Percentiles rank a stretch among this genome's conserved stretches.
Conservation (phyloP, 495 filamentous ascomycete species). For the Cryomyces minteri region DNA sequence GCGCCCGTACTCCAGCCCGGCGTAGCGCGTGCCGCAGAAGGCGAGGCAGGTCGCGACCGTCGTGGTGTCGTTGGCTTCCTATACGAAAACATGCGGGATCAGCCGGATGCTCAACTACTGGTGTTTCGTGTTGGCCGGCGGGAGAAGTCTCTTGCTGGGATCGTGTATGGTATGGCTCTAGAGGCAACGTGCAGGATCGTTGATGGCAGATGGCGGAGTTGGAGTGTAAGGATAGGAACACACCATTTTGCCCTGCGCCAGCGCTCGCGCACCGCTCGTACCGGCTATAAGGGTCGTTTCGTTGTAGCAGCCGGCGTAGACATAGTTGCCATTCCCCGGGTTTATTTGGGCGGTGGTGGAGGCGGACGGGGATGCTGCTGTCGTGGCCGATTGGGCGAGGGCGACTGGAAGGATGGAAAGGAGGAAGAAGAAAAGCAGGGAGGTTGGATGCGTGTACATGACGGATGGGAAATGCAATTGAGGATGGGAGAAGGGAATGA, state of each 20-base stretch:
- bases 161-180: not conserved
- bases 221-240: not conserved
- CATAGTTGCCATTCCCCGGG: conserved; percentile 2
- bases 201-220: not conserved
- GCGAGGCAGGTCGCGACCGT: conserved; percentile 11
- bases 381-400: not conserved
- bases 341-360: not conserved
- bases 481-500: too few relatives aligned
- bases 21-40: conserved; percentile 14
- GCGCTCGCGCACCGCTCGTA: conserved; percentile 5
- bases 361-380: not conserved
- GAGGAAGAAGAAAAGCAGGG: not conserved
- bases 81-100: not conserved
- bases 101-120: not conserved
- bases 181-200: not conserved
- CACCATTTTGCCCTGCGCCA: conserved; percentile 11
- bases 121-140: not conserved
- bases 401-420: not conserved
- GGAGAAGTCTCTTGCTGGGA: not conserved
- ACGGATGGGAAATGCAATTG: too few relatives aligned
- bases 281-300: conserved; percentile 11
- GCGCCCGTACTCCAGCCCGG: conserved; percentile 15
- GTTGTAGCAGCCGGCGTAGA: conserved; percentile 19
- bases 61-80: conserved; percentile 13
- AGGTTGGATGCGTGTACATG: not conserved